Base-by-base conservation (phyloP, 306 rosid species). In the Crotalaria pallida region DNA sequence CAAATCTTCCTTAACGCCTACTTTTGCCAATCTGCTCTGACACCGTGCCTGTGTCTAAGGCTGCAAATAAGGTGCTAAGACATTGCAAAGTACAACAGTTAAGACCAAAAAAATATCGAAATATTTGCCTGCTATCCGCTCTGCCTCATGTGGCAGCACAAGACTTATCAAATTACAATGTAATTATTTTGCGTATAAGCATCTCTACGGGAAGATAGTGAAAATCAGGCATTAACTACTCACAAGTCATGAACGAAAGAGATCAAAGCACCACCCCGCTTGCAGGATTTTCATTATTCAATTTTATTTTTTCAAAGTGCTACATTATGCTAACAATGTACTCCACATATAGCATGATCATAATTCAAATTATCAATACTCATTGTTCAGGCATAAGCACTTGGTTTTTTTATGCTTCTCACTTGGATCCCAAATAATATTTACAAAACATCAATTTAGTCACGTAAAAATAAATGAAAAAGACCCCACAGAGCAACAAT, bases 211-310 rank as follows among this genome's bases (percentile, higher is more conserved):
- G 51, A 47, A 62, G 50, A 69, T 38, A 67, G 59, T 66, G 26
- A 22, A 50, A 50, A 29, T 19, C 27, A 16, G 31, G 12, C 26
- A 60, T 7, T 45, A 60, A 76, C 33, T 58, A 56, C 15, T 33
- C 62, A 21, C 34, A 72, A 26, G 15, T 41, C 58, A 41, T 26
- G 75, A n/a, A 69, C 59, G 31, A 34, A 58, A 58, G 10, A 67
- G n/a, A 58, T 34, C 45, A 48, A n/a, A 45, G 22, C 59, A 23
- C 60, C 41, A 31, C 17, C 41, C 27, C 23, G 66, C 72, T 10
- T 17, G 47, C 56, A 67, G 31, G 19, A 31, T n/a, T 65, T 18
- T 45, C 45, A 10, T 29, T 15, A 15, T 8, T 33, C 18, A 5
- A 26, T 12, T n/a, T n/a, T 10, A 31, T 1, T 22, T 23, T 43